Percentiles rank a stretch among this genome's conserved stretches.
phyloP scores from a whole-genome alignment of 805 yeast species.

The Candida verbasci region DNA sequence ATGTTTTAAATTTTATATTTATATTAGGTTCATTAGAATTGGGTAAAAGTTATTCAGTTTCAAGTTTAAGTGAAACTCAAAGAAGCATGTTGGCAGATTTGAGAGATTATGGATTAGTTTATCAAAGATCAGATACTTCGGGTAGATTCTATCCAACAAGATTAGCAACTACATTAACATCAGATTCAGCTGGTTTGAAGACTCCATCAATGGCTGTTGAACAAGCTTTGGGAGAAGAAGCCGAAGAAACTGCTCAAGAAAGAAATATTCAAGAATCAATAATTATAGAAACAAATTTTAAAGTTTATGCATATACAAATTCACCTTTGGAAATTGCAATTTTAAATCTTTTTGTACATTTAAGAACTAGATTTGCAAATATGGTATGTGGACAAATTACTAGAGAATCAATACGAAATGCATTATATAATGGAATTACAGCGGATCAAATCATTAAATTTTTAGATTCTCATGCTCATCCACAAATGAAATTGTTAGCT shows the following conservation, averaged over 20 bases:
- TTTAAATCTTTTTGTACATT: conserved; percentile 78
- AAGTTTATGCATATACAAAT: conserved; percentile 86
- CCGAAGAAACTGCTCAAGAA: conserved; percentile 14
- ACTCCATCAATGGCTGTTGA: conserved; percentile 75
- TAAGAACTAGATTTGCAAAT: conserved; percentile 80
- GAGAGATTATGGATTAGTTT: conserved; percentile 86
- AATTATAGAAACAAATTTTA: conserved; percentile 90
- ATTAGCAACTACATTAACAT: conserved; percentile 82
- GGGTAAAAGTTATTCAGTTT: conserved; percentile 77
- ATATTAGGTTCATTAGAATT: conserved; percentile 89
- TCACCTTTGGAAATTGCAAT: conserved; percentile 95
- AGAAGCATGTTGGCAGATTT: conserved; percentile 82
- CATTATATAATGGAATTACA: conserved; percentile 83
- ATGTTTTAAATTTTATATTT: conserved; percentile 88
- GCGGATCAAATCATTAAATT: conserved; percentile 92
- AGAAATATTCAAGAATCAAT: conserved; percentile 66
- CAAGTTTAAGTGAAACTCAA: conserved; percentile 75
- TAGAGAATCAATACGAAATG: conserved; percentile 84
- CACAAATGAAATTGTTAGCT: conserved; percentile 76
- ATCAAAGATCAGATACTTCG: conserved; percentile 50
- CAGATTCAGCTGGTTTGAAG: conserved; percentile 69
- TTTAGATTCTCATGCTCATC: conserved; percentile 87
- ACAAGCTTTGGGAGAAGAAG: conserved; percentile 45
- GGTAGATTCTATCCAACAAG: conserved; percentile 84
- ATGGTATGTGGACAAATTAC: conserved; percentile 93